Evolutionary conservation across 768 basidiomycete species (phyloP).

Genomic region (Lentinula sp.): DNA sequence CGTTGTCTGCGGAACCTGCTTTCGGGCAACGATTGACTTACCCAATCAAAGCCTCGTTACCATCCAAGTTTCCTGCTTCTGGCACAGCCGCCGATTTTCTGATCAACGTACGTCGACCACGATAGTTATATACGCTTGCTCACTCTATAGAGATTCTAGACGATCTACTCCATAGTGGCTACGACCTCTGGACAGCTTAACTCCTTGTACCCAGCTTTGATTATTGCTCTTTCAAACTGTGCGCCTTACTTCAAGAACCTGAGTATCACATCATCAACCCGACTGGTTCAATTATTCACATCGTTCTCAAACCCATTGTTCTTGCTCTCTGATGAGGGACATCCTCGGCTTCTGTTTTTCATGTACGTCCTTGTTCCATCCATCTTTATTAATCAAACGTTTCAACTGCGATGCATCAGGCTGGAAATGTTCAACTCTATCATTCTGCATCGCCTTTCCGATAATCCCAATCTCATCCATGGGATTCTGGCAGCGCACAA

Average conservation of each 20-base stretch:
- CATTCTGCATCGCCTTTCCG: conserved; percentile 67
- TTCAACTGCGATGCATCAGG: conserved; percentile 29
- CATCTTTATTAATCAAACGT: neutral
- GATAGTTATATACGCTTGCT: neutral
- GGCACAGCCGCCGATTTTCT: conserved; percentile 84
- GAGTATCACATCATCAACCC: conserved; percentile 73
- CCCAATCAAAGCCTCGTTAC: conserved; percentile 59
- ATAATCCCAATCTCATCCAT: conserved; percentile 87
- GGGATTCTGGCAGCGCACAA: conserved; percentile 80
- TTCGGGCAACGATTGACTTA: conserved; percentile 70
- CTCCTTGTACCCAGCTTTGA: conserved; percentile 86
- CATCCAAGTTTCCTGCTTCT: conserved; percentile 67
- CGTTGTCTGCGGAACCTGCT: conserved; percentile 75
- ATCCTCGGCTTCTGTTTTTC: conserved; percentile 89
- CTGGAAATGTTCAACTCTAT: conserved; percentile 90
- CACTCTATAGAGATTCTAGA: conserved; percentile 34
- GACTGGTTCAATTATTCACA: conserved; percentile 82
- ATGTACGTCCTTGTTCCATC: conserved; percentile 40
- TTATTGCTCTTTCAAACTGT: conserved; percentile 84
- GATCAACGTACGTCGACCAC: conserved; percentile 58
- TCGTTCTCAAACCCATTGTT: conserved; percentile 90
- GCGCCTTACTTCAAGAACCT: conserved; percentile 84
- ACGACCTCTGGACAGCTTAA: conserved; percentile 79
- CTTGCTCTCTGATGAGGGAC: conserved; percentile 89
- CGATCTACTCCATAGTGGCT: conserved; percentile 85